phyloP scores from a whole-genome alignment of 1,139 yeast genomes.

The Lodderomyces beijingensis region DNA sequence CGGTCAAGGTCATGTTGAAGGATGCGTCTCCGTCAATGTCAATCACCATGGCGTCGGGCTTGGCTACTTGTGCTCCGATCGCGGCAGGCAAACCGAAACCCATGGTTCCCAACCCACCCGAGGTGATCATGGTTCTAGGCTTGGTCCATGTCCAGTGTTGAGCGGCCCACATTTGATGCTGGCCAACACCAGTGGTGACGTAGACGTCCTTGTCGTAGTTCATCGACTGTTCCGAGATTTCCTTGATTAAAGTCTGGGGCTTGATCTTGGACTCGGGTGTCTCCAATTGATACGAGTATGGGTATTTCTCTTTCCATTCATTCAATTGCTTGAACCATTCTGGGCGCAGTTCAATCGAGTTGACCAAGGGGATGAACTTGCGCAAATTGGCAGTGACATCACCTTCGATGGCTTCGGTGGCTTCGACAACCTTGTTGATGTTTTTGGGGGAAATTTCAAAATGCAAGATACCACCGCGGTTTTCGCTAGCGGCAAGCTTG shows the following conservation, averaged over 20 bases:
- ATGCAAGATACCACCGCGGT: slow-evolving; percentile 93
- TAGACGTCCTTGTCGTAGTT: slow-evolving; percentile 70
- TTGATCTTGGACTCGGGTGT: slow-evolving; percentile 79
- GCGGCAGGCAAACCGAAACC: slow-evolving; percentile 97
- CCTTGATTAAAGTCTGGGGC: slow-evolving; percentile 87
- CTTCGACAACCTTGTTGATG: slow-evolving; percentile 95
- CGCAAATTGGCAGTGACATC: slow-evolving; percentile 80
- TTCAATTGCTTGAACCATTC: slow-evolving; percentile 75
- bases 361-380: slow-evolving; percentile 65
- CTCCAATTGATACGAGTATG: slow-evolving; percentile 73
- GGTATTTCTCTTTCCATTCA: slow-evolving; percentile 83
- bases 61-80: slow-evolving; percentile 96
- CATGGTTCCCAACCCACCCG: slow-evolving; percentile 99
- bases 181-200: slow-evolving; percentile 97
- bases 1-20: slow-evolving; percentile 94
- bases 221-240: slow-evolving; percentile 69
- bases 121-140: slow-evolving; percentile 90
- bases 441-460: slow-evolving; percentile 95
- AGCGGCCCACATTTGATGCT: slow-evolving; percentile 99
- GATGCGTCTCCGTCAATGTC: slow-evolving; percentile 99
- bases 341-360: slow-evolving; percentile 57
- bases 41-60: slow-evolving; percentile 89
- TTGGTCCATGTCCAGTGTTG: slow-evolving; percentile 91
- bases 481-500: slow-evolving; percentile 78
- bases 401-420: slow-evolving; percentile 96